These are phyloP conservation scores for Gynochthodes officinalis DNA, from an alignment of 257 asterid genomes.

Conservation along the genomic window DNA sequence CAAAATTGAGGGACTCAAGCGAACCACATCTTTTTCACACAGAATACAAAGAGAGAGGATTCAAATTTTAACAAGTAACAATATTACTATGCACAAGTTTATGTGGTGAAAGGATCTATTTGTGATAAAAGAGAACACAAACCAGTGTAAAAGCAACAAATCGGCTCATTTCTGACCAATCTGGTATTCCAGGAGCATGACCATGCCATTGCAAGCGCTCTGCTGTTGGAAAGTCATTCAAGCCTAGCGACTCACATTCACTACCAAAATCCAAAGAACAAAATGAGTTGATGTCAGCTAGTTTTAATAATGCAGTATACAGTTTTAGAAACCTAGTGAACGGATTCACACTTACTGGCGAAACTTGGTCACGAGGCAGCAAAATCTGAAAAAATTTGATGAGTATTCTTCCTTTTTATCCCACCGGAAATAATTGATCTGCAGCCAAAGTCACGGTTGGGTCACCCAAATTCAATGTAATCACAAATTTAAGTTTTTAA, in stretches of 20 bases:
- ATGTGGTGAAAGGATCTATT: neutral
- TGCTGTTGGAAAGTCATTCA: constrained; percentile 82
- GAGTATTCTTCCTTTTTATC: constrained; percentile 86
- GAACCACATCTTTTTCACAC: neutral
- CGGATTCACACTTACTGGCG: constrained; percentile 55
- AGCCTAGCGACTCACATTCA: constrained; percentile 88
- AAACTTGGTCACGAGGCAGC: constrained; percentile 61
- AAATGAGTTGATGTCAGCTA: constrained; percentile 10
- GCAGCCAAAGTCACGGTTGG: constrained; percentile 30
- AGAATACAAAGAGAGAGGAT: neutral
- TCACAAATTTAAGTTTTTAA: neutral
- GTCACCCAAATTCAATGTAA: neutral
- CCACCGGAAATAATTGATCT: constrained; percentile 94
- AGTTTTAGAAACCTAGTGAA: neutral
- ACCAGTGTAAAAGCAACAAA: constrained; percentile 92
- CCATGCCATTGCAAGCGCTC: constrained; percentile 96
- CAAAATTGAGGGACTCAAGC: neutral
- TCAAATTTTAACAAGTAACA: neutral
- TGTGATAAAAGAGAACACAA: constrained; percentile 4
- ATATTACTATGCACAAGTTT: neutral
- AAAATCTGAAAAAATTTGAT: constrained; percentile 77
- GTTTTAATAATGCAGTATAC: neutral
- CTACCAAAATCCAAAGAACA: constrained; percentile 34
- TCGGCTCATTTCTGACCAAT: constrained; percentile 86
- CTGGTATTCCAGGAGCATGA: constrained; percentile 74